Base-by-base conservation (phyloP, 2,329 filamentous ascomycete species). In the Penicillium hordei region DNA sequence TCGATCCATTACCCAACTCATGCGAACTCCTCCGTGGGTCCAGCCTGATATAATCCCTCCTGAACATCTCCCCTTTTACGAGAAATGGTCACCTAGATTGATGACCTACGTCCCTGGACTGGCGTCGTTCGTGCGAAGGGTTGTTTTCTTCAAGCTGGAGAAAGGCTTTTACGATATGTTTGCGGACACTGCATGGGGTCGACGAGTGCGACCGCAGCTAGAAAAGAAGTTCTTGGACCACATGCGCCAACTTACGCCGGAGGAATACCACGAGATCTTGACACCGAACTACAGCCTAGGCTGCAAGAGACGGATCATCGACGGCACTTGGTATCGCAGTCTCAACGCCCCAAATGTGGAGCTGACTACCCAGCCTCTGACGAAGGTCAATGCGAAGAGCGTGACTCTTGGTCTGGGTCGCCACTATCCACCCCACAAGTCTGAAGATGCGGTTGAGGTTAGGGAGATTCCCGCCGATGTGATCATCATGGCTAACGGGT, bases 271-370 rank as follows among this genome's bases (percentile, higher is more conserved):
- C 60, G 81, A 85, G 31, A 77, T 86, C 7, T 68, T 89, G 36
- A 84, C 84, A 0, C 86, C 86, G 0, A 80, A 88, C 49, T 89
- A 86, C 56, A 78, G 81, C 44, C 71, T 87, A 15, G 85, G 85
- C 1, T 88, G 86, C 73, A 89, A 88, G 72, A 75, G 86, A n/a
- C 78, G 85, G 15, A 82, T 89, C 54, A 82, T 82, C 52, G 84
- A 88, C 58, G 76, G 79, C 2, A 76, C 76, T 1, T 89, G 87
- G 75, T 78, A 85, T 21, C 64, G 75, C 15, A 76, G 78, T 40
- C 71, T 89, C 38, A 76, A 85, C 38, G 71, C 80, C 4, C 71
- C 79, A 0, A 84, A 84, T 51, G 75, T 86, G 21, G 78, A 82
- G 42, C 70, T 86, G 42, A 84, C 82, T 0, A 80, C 83, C 0